These are phyloP conservation scores for Auriscalpium orientale DNA, from an alignment of 768 basidiomycete species.

Conservation along the genomic window DNA sequence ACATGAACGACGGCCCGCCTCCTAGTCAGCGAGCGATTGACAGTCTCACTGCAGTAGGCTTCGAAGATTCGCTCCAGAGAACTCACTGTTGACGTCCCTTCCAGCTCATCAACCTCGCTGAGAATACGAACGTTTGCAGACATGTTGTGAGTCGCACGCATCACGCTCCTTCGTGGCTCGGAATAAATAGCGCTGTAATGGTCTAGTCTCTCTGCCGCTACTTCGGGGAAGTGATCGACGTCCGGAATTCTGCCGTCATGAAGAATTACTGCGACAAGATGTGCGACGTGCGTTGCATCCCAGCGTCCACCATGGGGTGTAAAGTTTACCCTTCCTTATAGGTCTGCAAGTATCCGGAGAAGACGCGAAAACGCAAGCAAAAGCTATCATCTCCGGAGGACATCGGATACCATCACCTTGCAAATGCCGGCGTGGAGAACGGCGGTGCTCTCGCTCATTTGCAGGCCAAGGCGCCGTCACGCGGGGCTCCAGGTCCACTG, in stretches of 20 bases:
- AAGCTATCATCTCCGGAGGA: constrained; percentile 40
- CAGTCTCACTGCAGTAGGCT: constrained; percentile 54
- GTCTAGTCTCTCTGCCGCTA: constrained; percentile 67
- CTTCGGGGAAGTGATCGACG: constrained; percentile 66
- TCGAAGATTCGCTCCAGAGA: not conserved
- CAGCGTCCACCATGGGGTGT: not conserved
- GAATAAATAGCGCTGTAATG: not conserved
- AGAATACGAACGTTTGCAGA: constrained; percentile 52
- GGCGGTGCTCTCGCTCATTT: constrained; percentile 19
- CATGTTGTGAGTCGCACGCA: constrained; percentile 49
- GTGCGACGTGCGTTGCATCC: constrained; percentile 60
- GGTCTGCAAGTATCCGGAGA: constrained; percentile 78
- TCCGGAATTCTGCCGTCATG: constrained; percentile 33
- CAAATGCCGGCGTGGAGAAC: constrained; percentile 18
- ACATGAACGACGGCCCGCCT: constrained; percentile 38
- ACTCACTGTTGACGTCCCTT: not conserved
- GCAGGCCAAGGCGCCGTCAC: not conserved
- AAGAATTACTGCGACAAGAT: constrained; percentile 59
- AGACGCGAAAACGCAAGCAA: constrained; percentile 39
- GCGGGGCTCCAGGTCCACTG: too few species aligned
- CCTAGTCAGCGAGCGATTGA: constrained; percentile 63
- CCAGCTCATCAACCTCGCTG: constrained; percentile 48
- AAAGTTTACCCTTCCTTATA: constrained; percentile 19
- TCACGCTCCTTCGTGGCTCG: not conserved
- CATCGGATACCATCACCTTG: constrained; percentile 18